Base-by-base conservation (phyloP, 176 grass and related monocot genomes). In the Cymbopogon citratus region DNA sequence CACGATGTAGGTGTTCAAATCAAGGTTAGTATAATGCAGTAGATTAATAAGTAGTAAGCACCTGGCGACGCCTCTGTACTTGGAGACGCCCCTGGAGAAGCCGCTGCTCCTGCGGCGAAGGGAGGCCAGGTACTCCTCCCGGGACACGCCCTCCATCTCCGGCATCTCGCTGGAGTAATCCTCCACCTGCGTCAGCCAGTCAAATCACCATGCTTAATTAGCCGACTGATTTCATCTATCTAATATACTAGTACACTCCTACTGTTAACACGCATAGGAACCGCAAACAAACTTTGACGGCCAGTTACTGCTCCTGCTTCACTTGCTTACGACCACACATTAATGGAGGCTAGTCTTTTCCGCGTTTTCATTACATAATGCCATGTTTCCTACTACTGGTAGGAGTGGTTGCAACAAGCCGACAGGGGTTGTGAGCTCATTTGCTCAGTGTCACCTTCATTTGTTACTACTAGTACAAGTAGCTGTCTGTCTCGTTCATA, bases 61-160 rank as follows among this genome's bases (percentile, higher is more conserved):
- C 96, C 96, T 99, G 79, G 96, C 96, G 21, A 99, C 96, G 26
- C 96, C 96, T 69, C 96, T 84, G 87, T 95, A 99, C 85, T 95
- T 99, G 59, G 96, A 99, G 48, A 99, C 92, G 3, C 92, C 96
- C 66, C 96, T 93, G 14, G 96, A 95, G 87, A 99, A 99, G 33
- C 96, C 96, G 34, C 85, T 95, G 85, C 96, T 99, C 73, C 92
- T 86, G 57, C 96, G 90, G 73, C 96, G 80, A 14, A 98, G 96
- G 15, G 96, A 84, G 36, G 91, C 96, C 56, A 98, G 74, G 88
- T 90, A 95, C 66, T 99, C 92, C 61, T 99, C 91, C 48, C 85
- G 77, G 0, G 96, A 86, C 83, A 87, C 87, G 21, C 41, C 41
- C 69, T 99, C 85, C 96, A 99, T 99, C 74, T 86, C 91, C 33